phyloP scores from a whole-genome alignment of 352 stramenopile species.

The Pythium inflatum region DNA sequence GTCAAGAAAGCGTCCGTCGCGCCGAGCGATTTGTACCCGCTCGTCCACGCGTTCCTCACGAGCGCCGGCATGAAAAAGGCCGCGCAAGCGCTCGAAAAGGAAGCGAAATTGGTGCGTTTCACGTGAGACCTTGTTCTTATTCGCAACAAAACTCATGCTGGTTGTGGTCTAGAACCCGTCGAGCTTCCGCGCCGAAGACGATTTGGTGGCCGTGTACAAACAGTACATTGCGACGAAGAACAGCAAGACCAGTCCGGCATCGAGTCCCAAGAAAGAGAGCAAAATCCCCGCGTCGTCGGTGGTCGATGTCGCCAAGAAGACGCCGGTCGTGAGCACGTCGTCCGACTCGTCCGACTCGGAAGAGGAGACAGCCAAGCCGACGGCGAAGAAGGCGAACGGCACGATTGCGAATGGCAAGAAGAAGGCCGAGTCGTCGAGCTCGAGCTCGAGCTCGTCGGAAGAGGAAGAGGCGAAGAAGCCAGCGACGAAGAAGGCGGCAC shows the following conservation, averaged over 20 bases:
- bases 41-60: slow-evolving; percentile 72
- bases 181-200: slow-evolving; percentile 61
- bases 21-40: slow-evolving; percentile 78
- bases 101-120: slow-evolving; percentile 69
- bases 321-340: slow-evolving; percentile 38
- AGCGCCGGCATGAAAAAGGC: slow-evolving; percentile 73
- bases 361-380: slow-evolving; percentile 26
- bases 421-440: slow-evolving; percentile 37
- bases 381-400: slow-evolving; percentile 3
- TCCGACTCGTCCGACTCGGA: slow-evolving; percentile 34
- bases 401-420: slow-evolving; percentile 35
- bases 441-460: slow-evolving; percentile 30
- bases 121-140: too few species aligned
- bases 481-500: slow-evolving; percentile 35
- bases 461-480: slow-evolving; percentile 38
- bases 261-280: slow-evolving; percentile 47
- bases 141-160: too few species aligned
- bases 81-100: slow-evolving; percentile 65
- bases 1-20: slow-evolving; percentile 46
- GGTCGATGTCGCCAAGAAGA: slow-evolving; percentile 63
- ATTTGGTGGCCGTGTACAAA: slow-evolving; percentile 77
- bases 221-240: slow-evolving; percentile 60
- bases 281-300: slow-evolving; percentile 58
- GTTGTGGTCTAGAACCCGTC: slow-evolving; percentile 36
- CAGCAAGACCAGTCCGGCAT: slow-evolving; percentile 9